Evolutionary conservation across 441 rosid genomes (phyloP).

Genomic region (Erodium chrysanthum): DNA sequence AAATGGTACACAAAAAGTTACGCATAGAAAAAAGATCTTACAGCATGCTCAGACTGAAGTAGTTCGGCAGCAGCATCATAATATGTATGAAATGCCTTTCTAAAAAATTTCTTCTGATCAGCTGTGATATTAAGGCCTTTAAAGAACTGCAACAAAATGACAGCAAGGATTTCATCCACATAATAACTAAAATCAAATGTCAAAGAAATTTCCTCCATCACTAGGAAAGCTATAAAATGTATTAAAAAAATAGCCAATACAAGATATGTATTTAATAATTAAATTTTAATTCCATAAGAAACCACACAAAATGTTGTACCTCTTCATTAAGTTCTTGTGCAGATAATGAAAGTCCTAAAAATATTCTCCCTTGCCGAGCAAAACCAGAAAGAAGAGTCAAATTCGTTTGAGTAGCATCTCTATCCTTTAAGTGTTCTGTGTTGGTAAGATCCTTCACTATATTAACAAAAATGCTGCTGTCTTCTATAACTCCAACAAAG

Average conservation of each 20-base stretch:
- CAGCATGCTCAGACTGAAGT: slow-evolving; percentile 46
- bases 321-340: slow-evolving; percentile 74
- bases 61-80: slow-evolving; percentile 66
- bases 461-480: slow-evolving; percentile 58
- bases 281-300: slow-evolving; percentile 3
- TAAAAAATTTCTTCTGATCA: slow-evolving; percentile 77
- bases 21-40: slow-evolving; percentile 19
- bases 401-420: slow-evolving; percentile 86
- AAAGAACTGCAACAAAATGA: slow-evolving; percentile 51
- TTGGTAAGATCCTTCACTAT: slow-evolving; percentile 87
- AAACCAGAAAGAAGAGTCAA: slow-evolving; percentile 90
- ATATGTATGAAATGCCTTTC: slow-evolving; percentile 66
- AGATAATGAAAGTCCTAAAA: slow-evolving; percentile 75
- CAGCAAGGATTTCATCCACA: slow-evolving; percentile 20
- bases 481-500: slow-evolving; percentile 88
- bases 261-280: not conserved
- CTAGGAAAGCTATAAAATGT: not conserved
- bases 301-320: slow-evolving; percentile 29
- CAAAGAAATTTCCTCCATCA: not conserved
- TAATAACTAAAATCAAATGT: slow-evolving; percentile 9
- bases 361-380: slow-evolving; percentile 92
- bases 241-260: not conserved
- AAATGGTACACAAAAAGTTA: not conserved
- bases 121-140: slow-evolving; percentile 67
- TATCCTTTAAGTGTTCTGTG: slow-evolving; percentile 73